Percentiles rank a stretch among this genome's conserved stretches.
Conservation (phyloP, 331 rosid species). For the Dryas integrifolia region DNA sequence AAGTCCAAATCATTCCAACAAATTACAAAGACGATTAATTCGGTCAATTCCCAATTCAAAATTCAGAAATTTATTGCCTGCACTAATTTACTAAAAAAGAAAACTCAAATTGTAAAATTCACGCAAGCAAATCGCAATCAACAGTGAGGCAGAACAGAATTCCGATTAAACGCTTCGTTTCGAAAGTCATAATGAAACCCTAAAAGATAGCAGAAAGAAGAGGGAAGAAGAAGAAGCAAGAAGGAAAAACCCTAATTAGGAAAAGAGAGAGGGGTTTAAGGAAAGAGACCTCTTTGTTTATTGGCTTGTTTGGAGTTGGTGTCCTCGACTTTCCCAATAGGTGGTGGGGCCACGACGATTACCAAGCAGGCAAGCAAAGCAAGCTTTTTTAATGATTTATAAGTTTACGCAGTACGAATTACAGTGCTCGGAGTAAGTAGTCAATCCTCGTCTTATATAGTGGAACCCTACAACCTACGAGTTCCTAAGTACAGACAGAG, state of each 20-base stretch:
- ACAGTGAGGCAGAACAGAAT: background rate
- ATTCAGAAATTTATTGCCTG: background rate
- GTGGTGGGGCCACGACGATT: background rate
- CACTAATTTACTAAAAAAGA: background rate
- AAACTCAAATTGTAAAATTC: background rate
- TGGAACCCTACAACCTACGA: no score
- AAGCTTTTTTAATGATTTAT: conserved; percentile 1
- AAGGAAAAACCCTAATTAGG: conserved; percentile 17
- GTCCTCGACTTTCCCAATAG: background rate
- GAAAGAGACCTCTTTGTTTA: conserved; percentile 18
- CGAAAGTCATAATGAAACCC: background rate
- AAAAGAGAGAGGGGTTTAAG: conserved; percentile 6
- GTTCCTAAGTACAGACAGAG: background rate
- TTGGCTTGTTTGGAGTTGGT: conserved; percentile 2
- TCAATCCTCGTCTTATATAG: no score
- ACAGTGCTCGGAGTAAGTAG: no score
- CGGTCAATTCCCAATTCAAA: conserved; percentile 12
- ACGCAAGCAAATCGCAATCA: background rate
- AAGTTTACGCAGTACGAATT: background rate
- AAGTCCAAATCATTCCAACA: background rate
- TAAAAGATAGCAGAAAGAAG: background rate
- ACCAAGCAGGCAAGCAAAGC: no score
- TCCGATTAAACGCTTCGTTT: background rate
- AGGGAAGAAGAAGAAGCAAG: no score
- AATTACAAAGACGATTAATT: no score